A percentile compares a stretch with the other conserved stretches of the same genome.
These are phyloP conservation scores for Lodderomyces margitis DNA, from an alignment of 1,139 yeast species.

Conservation along the genomic window DNA sequence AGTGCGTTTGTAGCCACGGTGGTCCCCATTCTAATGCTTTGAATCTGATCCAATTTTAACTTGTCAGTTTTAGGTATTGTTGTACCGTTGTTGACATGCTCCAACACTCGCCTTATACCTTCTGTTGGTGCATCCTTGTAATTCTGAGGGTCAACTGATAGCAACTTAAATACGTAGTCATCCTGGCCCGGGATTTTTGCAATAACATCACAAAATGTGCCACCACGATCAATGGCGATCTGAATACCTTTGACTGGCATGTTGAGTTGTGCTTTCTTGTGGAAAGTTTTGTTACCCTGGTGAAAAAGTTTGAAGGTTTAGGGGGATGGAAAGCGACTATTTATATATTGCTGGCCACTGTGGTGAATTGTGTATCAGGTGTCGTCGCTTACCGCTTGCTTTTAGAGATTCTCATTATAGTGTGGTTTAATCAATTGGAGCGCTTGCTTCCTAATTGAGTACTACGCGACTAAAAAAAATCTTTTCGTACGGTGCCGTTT, in stretches of 20 bases:
- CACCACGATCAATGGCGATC: slow-evolving; percentile 60
- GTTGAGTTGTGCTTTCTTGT: not conserved
- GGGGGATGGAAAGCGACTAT: too few species aligned
- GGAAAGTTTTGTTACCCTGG: too few species aligned
- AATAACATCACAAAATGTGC: slow-evolving; percentile 84
- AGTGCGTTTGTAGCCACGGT: slow-evolving; percentile 43
- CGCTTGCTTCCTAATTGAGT: not conserved
- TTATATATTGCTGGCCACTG: too few species aligned
- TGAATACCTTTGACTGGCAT: slow-evolving; percentile 19
- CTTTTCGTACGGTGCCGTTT: not conserved
- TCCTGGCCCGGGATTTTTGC: slow-evolving; percentile 46
- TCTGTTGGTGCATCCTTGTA: slow-evolving; percentile 89
- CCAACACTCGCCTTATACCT: slow-evolving; percentile 79
- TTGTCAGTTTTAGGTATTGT: slow-evolving; percentile 45
- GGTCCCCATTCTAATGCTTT: slow-evolving; percentile 39
- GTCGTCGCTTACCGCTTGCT: slow-evolving; percentile 3
- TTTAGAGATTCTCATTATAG: too few species aligned
- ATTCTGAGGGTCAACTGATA: slow-evolving; percentile 85
- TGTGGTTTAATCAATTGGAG: not conserved
- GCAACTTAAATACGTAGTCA: slow-evolving; percentile 54
- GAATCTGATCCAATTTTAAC: slow-evolving; percentile 28
- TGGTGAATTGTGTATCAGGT: not conserved
- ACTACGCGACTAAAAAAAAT: not conserved
- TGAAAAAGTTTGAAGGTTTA: not conserved
- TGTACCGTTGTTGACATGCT: slow-evolving; percentile 45